phyloP scores from a whole-genome alignment of 495 filamentous ascomycete genomes.

The Lasiosphaeriaceae sp. region DNA sequence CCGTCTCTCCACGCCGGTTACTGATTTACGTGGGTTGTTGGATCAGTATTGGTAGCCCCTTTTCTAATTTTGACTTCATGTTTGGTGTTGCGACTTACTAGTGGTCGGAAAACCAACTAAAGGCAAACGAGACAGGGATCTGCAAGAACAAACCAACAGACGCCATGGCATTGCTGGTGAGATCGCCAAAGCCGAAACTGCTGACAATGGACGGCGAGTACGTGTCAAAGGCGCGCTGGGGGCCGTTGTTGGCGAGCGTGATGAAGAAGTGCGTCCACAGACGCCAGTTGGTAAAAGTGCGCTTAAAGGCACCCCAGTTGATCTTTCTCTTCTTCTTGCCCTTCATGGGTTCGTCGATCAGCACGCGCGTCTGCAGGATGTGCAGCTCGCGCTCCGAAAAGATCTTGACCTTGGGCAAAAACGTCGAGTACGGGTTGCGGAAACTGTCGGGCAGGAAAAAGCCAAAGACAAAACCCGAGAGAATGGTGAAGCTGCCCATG shows the following conservation, averaged over 20 bases:
- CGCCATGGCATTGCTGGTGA: slow-evolving; percentile 48
- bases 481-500: slow-evolving; percentile 53
- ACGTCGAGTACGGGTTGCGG: slow-evolving; percentile 42
- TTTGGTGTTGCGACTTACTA: slow-evolving; percentile 33
- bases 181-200: slow-evolving; percentile 45
- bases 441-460: slow-evolving; percentile 51
- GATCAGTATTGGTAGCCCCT: background rate
- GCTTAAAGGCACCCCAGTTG: slow-evolving; percentile 23
- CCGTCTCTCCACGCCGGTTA: slow-evolving; percentile 28
- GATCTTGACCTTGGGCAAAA: slow-evolving; percentile 33
- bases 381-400: slow-evolving; percentile 36
- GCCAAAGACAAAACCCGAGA: slow-evolving; percentile 47
- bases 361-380: slow-evolving; percentile 34
- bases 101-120: slow-evolving; percentile 40
- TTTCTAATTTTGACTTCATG: too few species aligned
- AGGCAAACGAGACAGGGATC: slow-evolving; percentile 42
- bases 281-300: slow-evolving; percentile 29
- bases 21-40: slow-evolving; percentile 15
- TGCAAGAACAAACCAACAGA: slow-evolving; percentile 43
- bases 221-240: slow-evolving; percentile 42
- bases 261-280: slow-evolving; percentile 41
- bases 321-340: slow-evolving; percentile 29
- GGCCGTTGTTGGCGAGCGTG: slow-evolving; percentile 38
- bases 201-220: slow-evolving; percentile 38
- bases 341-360: slow-evolving; percentile 38